These are phyloP conservation scores for Gnomoniopsis smithogilvyi DNA, from an alignment of 2,329 filamentous ascomycete genomes.

Conservation along the genomic window DNA sequence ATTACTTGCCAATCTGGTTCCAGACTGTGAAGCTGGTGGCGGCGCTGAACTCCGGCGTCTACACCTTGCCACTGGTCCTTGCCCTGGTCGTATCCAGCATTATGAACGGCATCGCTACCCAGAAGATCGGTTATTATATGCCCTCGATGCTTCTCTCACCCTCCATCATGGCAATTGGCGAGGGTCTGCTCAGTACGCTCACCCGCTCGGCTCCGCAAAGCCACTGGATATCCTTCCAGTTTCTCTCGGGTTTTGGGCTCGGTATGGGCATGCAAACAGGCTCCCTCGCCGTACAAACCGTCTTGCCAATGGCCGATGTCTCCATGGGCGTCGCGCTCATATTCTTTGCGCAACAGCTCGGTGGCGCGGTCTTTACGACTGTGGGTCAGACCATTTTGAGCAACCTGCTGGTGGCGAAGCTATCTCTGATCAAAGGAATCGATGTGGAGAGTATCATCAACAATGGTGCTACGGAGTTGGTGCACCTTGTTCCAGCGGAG, in stretches of 20 bases:
- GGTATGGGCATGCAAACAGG: conserved; percentile 58
- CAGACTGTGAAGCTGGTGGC: conserved; percentile 52
- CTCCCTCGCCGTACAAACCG: conserved; percentile 54
- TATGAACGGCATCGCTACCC: conserved; percentile 44
- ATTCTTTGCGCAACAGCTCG: conserved; percentile 58
- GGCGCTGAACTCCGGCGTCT: conserved; percentile 53
- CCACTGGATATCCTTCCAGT: conserved; percentile 60
- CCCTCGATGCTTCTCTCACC: conserved; percentile 53
- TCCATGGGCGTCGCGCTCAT: conserved; percentile 53
- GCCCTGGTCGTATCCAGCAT: conserved; percentile 52
- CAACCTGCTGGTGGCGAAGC: conserved; percentile 38
- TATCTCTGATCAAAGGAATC: conserved; percentile 39
- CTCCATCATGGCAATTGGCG: conserved; percentile 46
- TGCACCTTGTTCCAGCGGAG: conserved; percentile 44
- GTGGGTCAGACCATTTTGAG: conserved; percentile 54
- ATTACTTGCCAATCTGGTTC: conserved; percentile 56
- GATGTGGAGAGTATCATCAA: conserved; percentile 39
- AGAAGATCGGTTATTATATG: conserved; percentile 57
- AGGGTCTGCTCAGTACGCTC: conserved; percentile 58
- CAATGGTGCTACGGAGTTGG: conserved; percentile 59
- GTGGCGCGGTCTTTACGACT: conserved; percentile 55
- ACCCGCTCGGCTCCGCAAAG: conserved; percentile 40
- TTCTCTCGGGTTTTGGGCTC: conserved; percentile 55
- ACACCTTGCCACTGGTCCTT: conserved; percentile 55
- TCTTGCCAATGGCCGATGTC: conserved; percentile 49